Evolutionary conservation across 805 yeast species (phyloP).

Genomic region (Dipodascus albidus): DNA sequence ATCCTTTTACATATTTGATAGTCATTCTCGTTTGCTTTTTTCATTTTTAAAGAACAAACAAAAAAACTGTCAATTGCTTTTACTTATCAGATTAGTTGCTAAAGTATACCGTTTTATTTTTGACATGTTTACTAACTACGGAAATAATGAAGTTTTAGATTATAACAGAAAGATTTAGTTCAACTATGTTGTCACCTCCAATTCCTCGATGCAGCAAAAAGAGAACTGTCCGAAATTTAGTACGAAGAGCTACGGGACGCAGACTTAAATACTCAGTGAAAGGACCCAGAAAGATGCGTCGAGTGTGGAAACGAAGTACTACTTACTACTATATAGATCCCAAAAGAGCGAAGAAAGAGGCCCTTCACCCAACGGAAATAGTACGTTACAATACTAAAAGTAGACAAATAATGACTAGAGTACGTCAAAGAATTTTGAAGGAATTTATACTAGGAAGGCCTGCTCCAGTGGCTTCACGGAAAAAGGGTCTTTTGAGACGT

Average conservation of each 20-base stretch:
- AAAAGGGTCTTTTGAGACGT: not conserved
- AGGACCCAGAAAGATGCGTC: not conserved
- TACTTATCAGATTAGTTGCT: too few species aligned
- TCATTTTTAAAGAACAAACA: too few species aligned
- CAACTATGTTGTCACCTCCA: not conserved
- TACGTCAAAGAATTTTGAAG: not conserved
- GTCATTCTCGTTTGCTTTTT: too few species aligned
- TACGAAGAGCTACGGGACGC: not conserved
- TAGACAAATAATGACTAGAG: not conserved
- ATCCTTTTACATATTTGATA: too few species aligned
- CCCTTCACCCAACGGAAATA: not conserved
- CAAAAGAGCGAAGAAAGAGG: not conserved
- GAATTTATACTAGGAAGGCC: not conserved
- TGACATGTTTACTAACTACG: too few species aligned
- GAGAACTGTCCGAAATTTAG: not conserved
- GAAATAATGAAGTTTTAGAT: too few species aligned
- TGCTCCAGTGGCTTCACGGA: conserved; percentile 2
- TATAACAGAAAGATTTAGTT: too few species aligned
- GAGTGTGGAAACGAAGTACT: not conserved
- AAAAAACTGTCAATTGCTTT: too few species aligned
- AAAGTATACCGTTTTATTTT: too few species aligned
- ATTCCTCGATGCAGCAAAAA: not conserved
- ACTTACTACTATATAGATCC: not conserved
- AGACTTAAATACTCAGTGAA: not conserved
- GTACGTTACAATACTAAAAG: not conserved